Base-by-base conservation (phyloP, 2,329 filamentous ascomycete species). In the Nigrospora oryzae region DNA sequence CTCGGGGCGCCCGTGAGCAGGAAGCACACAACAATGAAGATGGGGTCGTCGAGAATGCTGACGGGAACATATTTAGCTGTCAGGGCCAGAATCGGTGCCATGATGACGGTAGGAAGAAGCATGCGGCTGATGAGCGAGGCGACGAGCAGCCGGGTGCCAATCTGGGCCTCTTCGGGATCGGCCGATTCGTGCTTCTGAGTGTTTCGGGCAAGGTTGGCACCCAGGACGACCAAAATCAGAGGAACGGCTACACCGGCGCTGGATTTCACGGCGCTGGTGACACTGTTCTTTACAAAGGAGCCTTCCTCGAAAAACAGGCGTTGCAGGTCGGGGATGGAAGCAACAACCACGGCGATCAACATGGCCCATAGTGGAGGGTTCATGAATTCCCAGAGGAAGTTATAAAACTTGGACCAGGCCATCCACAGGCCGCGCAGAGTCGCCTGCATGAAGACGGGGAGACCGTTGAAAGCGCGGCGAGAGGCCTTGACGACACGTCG, bases 291-390 rank as follows among this genome's bases (percentile, higher is more conserved):
- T 55, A 98, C 70, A 58, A 98, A 95, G 0, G 89, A 89, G 15
- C 87, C 91, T 34, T 89, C 81, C 43, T 83, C 75, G 66, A 97
- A 98, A 70, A 98, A 96, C 15, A 93, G 68, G 36, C 75, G 71
- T 63, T 98, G 91, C 8, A 98, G 75, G 1, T 71, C 60, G 0
- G 93, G 93, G 6, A 96, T 79, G 1, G 89, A 95, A 3, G 93
- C 93, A 6, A 98, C 86, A 42, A 95, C 68, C 38, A 97, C 83
- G n/a, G 93, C 88, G 35, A 83, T 71, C 32, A 97, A 70, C 93
- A 98, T 97, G 30, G 93, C 90, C 89, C 90, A 97, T 23, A 98
- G 81, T 1, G 93, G 93, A 36, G 93, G 91, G 65, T 97, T 97
- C 91, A 98, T 97, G 63, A 96, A 95, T 40, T 86, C 85, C 86